A percentile compares a stretch with the other conserved stretches of the same genome.
phyloP scores from a whole-genome alignment of 441 rosid species.

The Pelargonium cotyledonis region DNA sequence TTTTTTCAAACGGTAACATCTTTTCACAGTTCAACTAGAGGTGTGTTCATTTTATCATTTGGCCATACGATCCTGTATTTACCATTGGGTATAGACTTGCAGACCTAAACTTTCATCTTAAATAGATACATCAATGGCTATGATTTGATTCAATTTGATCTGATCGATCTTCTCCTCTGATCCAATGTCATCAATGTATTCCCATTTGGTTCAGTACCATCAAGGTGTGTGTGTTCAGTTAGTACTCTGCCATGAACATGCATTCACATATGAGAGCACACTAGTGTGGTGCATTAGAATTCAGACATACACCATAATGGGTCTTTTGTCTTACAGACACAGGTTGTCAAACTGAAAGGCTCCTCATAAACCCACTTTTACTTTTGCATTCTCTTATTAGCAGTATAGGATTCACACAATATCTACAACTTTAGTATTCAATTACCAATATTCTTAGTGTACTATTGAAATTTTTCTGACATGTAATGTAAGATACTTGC shows the following conservation, averaged over 20 bases:
- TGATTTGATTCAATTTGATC: conserved; percentile 5
- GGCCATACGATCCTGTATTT: not conserved
- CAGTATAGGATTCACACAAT: not conserved
- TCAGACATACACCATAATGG: not conserved
- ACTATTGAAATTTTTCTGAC: not conserved
- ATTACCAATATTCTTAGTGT: not conserved
- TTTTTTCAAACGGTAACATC: not conserved
- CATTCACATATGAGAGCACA: not conserved
- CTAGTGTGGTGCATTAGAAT: not conserved
- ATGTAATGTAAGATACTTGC: not conserved
- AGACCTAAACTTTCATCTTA: not conserved
- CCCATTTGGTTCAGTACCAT: not conserved
- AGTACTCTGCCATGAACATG: not conserved
- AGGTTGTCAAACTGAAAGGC: not conserved
- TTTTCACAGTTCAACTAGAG: not conserved
- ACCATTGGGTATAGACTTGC: not conserved
- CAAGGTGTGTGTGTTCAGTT: not conserved
- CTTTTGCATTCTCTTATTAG: not conserved
- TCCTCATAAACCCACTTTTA: not conserved
- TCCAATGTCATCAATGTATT: not conserved
- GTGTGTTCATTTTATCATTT: not conserved
- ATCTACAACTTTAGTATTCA: not conserved
- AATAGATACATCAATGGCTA: not conserved
- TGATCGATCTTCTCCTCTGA: not conserved
- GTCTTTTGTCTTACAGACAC: not conserved